Evolutionary conservation across 768 basidiomycete species (phyloP), one percentile per base, ranked within the genome.

Genomic region (Amanita brunnescens): DNA sequence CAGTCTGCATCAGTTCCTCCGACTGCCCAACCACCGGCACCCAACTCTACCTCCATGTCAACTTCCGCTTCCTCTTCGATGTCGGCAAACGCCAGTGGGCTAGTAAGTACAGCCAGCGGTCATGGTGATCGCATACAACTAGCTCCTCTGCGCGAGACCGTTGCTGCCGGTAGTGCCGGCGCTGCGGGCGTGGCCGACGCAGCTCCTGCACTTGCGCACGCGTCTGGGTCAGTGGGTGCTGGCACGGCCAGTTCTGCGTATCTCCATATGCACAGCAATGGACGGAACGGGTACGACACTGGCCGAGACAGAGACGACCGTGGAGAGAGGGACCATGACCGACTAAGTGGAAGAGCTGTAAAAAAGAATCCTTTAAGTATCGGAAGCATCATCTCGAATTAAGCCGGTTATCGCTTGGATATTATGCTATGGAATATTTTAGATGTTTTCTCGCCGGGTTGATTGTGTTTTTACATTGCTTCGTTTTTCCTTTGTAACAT

Each of bases 291-390:
- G 39, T 64, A 64, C 52, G 57, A 59, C 44, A 57, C 20, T 37
- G 44, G 9, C 53, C 57, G 41, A 53, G 59, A 24, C 21, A 62
- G 40, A 59, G 61, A 38, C 51, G 61, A 43, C 55, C 57, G 32
- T 52, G 58, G 48, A 57, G 60, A 33, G 53, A 57, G 42, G 56
- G 60, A 44, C 47, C 59, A 39, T 33, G 58, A 55, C 47, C 48
- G 24, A 20, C 8, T 43, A 16, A 41, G 50, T 9, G 41, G 50
- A 14, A 51, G 50, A 18, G n/a, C 50, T 14, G 68, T 72, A 34
- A 85, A 83, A 73, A 85, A 80, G 67, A 85, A 82, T 57, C 76
- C 74, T 49, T 59, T 85, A 67, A 83, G 81, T 57, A 85, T 85
- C 55, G 81, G 80, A 49, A 83, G 79, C 58, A 85, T 85, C 51